Percentiles rank a stretch among this genome's conserved stretches.
Conservation (phyloP, 2,329 filamentous ascomycete genomes). For the Monilinia fructicola region DNA sequence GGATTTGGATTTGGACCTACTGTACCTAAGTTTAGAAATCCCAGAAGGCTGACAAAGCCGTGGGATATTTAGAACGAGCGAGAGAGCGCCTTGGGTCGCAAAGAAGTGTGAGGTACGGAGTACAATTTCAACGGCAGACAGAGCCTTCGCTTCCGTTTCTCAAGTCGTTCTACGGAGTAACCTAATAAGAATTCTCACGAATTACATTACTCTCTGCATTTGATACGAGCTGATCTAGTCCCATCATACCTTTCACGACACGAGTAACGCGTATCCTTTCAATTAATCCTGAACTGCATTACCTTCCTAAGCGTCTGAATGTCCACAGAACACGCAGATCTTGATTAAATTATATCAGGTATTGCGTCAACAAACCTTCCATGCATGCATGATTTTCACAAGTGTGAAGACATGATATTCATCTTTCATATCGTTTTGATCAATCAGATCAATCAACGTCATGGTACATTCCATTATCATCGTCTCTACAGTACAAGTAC, state of each 20-base stretch:
- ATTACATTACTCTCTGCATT: too few relatives aligned
- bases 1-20: neutral
- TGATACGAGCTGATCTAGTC: neutral
- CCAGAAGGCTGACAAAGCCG: too few relatives aligned
- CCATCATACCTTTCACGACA: too few relatives aligned
- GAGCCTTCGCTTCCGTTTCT: neutral
- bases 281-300: too few relatives aligned
- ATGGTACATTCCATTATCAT: too few relatives aligned
- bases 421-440: neutral
- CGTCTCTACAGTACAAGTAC: too few relatives aligned
- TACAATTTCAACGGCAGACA: neutral
- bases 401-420: neutral
- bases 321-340: constrained; percentile 9
- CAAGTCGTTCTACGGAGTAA: neutral
- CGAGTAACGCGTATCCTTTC: neutral
- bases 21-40: constrained; percentile 4
- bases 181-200: too few relatives aligned
- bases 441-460: too few relatives aligned
- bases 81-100: too few relatives aligned
- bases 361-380: neutral
- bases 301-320: neutral
- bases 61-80: too few relatives aligned
- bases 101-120: too few relatives aligned
- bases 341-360: neutral
- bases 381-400: neutral